Evolutionary conservation across 768 basidiomycete species (phyloP), one percentile per base, ranked within the genome.

Genomic region (Psilocybe subaeruginosa): DNA sequence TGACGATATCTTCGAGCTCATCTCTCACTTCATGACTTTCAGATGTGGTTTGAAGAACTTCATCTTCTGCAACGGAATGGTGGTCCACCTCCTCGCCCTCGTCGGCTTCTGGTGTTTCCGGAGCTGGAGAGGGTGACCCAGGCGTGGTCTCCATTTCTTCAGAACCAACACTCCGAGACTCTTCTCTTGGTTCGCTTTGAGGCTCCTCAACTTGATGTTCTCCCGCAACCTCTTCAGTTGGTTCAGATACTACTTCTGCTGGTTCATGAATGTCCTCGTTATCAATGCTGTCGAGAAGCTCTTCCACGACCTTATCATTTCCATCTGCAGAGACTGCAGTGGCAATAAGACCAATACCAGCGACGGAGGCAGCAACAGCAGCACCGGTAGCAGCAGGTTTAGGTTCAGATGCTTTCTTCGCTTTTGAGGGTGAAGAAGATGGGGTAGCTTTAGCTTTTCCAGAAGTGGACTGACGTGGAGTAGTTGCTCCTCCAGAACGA

Each of bases 1-100:
- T 85, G 62, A 92, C 85, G 55, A 91, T 85, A 58, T 85, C 84
- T 71, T 86, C 90, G 31, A 72, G 66, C 14, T 68, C 65, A 53
- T 70, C 67, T 19, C 58, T 63, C 8, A 29, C 30, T 41, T 62
- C 59, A n/a, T 50, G 46, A 27, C 54, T 53, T 11, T 30, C 56
- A 14, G 39, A 56, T 8, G 48, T 23, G 33, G 39, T 45, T 27
- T n/a, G 54, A 57, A 30, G 45, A 30, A 39, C 33, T 6, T 48
- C 58, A 14, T 60, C 60, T 29, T 41, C 58, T n/a, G 48, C 54
- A 9, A 30, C 19, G 14, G 52, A 23, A 35, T 45, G 17, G 14
- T 35, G 23, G 14, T 49, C 56, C 6, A 29, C 45, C 8, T 43
- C 58, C 19, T 45, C 46, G 14, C 17, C 30, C 16, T 51, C 49